Evolutionary conservation across 2,329 filamentous ascomycete genomes (phyloP), one percentile per base, ranked within the genome.

Genomic region (Dryadomyces quercivorus): DNA sequence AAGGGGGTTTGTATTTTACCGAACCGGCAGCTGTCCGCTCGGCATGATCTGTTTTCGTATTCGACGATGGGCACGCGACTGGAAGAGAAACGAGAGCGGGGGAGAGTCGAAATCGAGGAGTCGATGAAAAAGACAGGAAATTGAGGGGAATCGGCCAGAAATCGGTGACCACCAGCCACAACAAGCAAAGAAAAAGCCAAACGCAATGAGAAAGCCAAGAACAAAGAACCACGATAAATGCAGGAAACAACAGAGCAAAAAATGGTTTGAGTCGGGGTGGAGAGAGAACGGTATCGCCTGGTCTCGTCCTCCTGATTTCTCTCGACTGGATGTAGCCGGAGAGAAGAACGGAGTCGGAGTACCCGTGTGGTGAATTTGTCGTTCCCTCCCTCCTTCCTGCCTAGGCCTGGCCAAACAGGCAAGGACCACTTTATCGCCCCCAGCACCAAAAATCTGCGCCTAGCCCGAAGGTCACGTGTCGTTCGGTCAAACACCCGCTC

Each of bases 321-420:
- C 22, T 45, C 36, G 20, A 26, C 48, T 16, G 43, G 21, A 21
- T 44, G 13, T 51, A 21, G 50, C 50, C 16, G 22, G 21, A 43
- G 38, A 34, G 26, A 45, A 52, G 38, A 34, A 45, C 42, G 42
- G 38, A 45, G 22, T 20, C 31, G 16, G 34, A 15, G 18, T 4
- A 36, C 10, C 36, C 50, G 40, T 38, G 44, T 47, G 44, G 36
- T 48, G 44, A 38, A 42, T 53, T 53, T 53, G n/a, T 47, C 43
- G 18, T 26, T 44, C 50, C 44, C n/a, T 44, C 50, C 44, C n/a
- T 51, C 40, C 22, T 40, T 22, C 20, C 51, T 46, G 42, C 42
- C 45, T 48, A 12, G 12, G 26, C 44, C 18, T 22, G 31, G 8
- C 22, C 51, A 31, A 51, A 51, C 36, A 45, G 21, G 40, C 40